These are phyloP conservation scores for Spathaspora sp. DNA, from an alignment of 805 yeast species.

Conservation along the genomic window DNA sequence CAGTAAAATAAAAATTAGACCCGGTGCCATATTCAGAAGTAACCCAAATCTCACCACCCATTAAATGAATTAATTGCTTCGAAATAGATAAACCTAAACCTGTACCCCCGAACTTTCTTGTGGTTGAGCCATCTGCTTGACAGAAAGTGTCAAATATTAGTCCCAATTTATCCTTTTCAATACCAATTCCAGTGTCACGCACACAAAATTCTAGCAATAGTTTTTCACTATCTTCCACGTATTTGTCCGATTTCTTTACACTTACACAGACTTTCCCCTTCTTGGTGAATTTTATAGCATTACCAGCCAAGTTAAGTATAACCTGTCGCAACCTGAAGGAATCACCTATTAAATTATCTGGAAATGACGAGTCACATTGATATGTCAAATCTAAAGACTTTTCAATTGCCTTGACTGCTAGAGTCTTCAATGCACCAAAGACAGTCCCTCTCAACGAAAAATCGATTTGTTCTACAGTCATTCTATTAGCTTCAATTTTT, in stretches of 20 bases:
- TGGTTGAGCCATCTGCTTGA: slow-evolving; percentile 92
- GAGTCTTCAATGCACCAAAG: slow-evolving; percentile 83
- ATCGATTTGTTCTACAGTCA: slow-evolving; percentile 89
- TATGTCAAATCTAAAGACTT: slow-evolving; percentile 77
- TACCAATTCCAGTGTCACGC: slow-evolving; percentile 88
- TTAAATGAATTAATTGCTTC: slow-evolving; percentile 77
- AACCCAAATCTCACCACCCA: slow-evolving; percentile 96
- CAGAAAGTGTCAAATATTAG: slow-evolving; percentile 86
- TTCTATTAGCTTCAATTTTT: slow-evolving; percentile 88
- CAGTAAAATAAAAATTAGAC: slow-evolving; percentile 78
- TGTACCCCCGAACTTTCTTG: slow-evolving; percentile 90
- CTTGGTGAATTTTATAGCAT: slow-evolving; percentile 84
- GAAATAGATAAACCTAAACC: slow-evolving; percentile 88
- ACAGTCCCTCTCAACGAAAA: slow-evolving; percentile 84
- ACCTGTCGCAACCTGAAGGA: slow-evolving; percentile 87
- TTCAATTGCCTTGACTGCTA: slow-evolving; percentile 87
- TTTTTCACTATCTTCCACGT: slow-evolving; percentile 35
- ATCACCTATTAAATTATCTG: slow-evolving; percentile 83
- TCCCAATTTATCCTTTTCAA: slow-evolving; percentile 78
- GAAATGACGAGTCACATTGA: slow-evolving; percentile 82
- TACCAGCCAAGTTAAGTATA: slow-evolving; percentile 80
- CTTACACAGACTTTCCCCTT: slow-evolving; percentile 77
- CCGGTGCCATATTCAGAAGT: slow-evolving; percentile 77
- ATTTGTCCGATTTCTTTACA: slow-evolving; percentile 51
- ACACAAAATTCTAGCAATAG: slow-evolving; percentile 76